Evolutionary conservation across 352 stramenopile species (phyloP), one percentile per base, ranked within the genome.

Genomic region (Globisporangium spiculum): DNA sequence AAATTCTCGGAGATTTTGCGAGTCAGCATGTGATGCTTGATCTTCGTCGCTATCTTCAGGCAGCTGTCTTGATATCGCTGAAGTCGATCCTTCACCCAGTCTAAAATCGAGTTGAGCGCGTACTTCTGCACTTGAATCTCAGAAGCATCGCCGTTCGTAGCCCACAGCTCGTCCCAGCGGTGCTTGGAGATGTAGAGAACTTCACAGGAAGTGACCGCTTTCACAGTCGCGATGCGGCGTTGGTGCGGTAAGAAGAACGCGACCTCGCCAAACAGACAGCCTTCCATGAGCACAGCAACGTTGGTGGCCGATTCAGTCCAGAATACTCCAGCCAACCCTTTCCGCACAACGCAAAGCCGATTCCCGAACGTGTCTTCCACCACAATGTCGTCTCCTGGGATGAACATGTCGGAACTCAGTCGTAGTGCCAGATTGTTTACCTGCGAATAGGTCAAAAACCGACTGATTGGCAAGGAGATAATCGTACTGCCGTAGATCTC

Each of bases 401-500:
- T 88, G 54, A 89, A 93, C 0, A 93, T 65, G 48, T 93, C 85
- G 0, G 86, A 75, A 12, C 79, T 66, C 0, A 94, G 72, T 14
- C 85, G 73, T 16, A 93, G 52, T 1, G 87, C 81, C 5, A 94
- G 69, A 56, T 88, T 91, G 55, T 90, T 90, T 8, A 91, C 67
- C 30, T 93, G 85, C 2, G 82, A 70, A 8, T 78, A 69, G 0
- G 82, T 79, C 4, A 93, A 65, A 54, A 88, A 88, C 6, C 74
- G 81, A 27, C 78, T 86, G 52, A 94, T 90, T 0, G 87, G 78
- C 0, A 93, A 61, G 32, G 64, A 50, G 1, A 71, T 20, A 18
- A 93, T 86, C 0, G 79, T 58, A 2, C 73, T 61, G 5, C 87
- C 85, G 54, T 92, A 92, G 10, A 93, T 82, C 48, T 92, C 86